phyloP scores from a whole-genome alignment of 768 basidiomycete genomes.

The Tricholoma sp. region DNA sequence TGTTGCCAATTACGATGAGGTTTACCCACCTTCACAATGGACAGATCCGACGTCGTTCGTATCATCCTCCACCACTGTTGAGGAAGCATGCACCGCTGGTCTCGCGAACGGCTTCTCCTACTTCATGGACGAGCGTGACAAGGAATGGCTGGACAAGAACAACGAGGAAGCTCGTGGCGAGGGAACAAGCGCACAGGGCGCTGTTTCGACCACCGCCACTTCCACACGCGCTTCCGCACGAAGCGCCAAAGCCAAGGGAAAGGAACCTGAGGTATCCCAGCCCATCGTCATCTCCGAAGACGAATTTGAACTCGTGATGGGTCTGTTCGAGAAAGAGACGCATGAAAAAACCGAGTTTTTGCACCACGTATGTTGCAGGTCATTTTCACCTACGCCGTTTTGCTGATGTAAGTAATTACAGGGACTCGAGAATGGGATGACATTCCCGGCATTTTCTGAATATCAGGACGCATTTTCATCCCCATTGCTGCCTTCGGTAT shows the following conservation, averaged over 20 bases:
- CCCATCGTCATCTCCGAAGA: constrained; percentile 78
- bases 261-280: constrained; percentile 67
- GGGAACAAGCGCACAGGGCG: constrained; percentile 76
- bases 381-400: background rate
- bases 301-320: constrained; percentile 94
- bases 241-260: constrained; percentile 79
- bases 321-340: constrained; percentile 85
- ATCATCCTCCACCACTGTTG: constrained; percentile 80
- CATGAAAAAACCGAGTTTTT: constrained; percentile 88
- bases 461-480: constrained; percentile 66
- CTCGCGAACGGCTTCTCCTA: constrained; percentile 79
- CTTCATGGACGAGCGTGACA: constrained; percentile 94
- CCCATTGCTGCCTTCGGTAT: constrained; percentile 54
- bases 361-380: constrained; percentile 64
- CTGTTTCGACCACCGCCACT: constrained; percentile 47
- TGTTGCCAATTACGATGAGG: constrained; percentile 69
- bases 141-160: constrained; percentile 90
- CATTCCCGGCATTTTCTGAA: constrained; percentile 68
- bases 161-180: constrained; percentile 84
- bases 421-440: constrained; percentile 62
- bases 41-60: constrained; percentile 75
- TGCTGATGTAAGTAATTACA: constrained; percentile 18
- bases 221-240: constrained; percentile 55
- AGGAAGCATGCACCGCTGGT: constrained; percentile 59
- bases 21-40: constrained; percentile 71